A percentile compares a stretch with the other conserved stretches of the same genome.
Evolutionary conservation across 2,329 filamentous ascomycete genomes (phyloP).

Genomic region (Colletotrichum musae): DNA sequence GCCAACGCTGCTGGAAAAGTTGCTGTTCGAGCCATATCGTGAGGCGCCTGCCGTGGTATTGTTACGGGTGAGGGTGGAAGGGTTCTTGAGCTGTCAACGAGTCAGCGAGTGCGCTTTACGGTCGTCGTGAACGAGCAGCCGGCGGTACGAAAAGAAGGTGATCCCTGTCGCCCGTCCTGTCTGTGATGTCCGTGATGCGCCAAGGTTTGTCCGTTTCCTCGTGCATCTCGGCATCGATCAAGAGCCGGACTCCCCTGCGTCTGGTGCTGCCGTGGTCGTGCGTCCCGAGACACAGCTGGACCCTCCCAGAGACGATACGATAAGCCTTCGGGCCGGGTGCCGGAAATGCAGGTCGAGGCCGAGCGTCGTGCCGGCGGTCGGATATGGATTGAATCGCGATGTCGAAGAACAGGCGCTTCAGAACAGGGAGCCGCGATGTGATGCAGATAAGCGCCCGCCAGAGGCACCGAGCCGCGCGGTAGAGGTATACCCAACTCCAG

Average conservation of each 20-base stretch:
- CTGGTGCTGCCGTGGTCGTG: conserved; percentile 5
- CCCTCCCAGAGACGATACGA: conserved; percentile 24
- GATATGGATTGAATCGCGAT: conserved; percentile 9
- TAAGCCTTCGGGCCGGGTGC: not conserved
- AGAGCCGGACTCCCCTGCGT: conserved; percentile 12
- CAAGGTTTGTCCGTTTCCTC: conserved; percentile 7
- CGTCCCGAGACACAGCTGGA: conserved; percentile 26
- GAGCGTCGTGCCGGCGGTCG: not conserved
- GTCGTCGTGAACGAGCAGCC: not conserved
- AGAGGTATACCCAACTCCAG: conserved; percentile 25
- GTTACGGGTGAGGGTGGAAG: conserved; percentile 51
- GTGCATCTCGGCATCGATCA: conserved; percentile 23
- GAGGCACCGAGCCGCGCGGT: not conserved
- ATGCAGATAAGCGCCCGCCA: conserved; percentile 14
- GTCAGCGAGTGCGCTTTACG: conserved; percentile 25
- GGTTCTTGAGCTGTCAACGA: conserved; percentile 51
- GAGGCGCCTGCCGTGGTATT: conserved; percentile 51
- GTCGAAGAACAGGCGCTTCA: conserved; percentile 15
- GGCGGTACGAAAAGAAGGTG: conserved; percentile 29
- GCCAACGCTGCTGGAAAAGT: conserved; percentile 72
- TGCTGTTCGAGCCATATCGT: conserved; percentile 51
- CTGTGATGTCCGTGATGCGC: conserved; percentile 12
- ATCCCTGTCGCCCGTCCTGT: conserved; percentile 33
- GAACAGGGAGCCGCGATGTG: not conserved
- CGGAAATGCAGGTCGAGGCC: not conserved